Conservation (phyloP, 768 basidiomycete species). For the Macrolepiota dolichaula region DNA sequence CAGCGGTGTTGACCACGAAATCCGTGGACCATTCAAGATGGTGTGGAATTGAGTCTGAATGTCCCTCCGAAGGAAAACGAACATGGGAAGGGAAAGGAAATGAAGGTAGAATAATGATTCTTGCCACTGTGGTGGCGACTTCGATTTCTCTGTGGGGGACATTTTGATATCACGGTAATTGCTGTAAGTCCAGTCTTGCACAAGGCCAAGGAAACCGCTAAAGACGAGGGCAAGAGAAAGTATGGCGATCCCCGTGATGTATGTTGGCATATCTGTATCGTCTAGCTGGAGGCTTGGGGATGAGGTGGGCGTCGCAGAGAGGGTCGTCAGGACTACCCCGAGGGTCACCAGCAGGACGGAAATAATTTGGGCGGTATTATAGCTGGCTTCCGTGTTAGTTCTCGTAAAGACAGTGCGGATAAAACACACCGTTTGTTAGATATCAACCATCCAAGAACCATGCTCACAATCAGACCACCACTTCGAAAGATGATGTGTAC, state of each 20-base stretch:
- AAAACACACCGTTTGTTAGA: slow-evolving; percentile 55
- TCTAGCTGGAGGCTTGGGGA: slow-evolving; percentile 15
- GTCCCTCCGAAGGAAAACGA: slow-evolving; percentile 54
- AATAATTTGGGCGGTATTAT: slow-evolving; percentile 46
- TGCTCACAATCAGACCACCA: slow-evolving; percentile 80
- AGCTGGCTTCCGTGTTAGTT: slow-evolving; percentile 12
- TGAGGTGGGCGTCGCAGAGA: slow-evolving; percentile 58
- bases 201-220: slow-evolving; percentile 76
- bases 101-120: slow-evolving; percentile 94
- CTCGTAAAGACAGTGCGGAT: not conserved
- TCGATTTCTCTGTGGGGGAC: slow-evolving; percentile 7
- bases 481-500: slow-evolving; percentile 95
- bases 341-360: slow-evolving; percentile 80
- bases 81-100: slow-evolving; percentile 76
- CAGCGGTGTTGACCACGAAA: slow-evolving; percentile 31
- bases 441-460: slow-evolving; percentile 74
- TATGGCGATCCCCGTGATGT: slow-evolving; percentile 69
- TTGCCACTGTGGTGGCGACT: slow-evolving; percentile 50
- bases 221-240: slow-evolving; percentile 76
- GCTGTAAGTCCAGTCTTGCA: slow-evolving; percentile 81
- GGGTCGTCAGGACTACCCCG: slow-evolving; percentile 78
- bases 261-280: slow-evolving; percentile 34
- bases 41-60: slow-evolving; percentile 43
- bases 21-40: slow-evolving; percentile 37
- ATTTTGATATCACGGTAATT: slow-evolving; percentile 26